These are phyloP conservation scores for Aspergillus cristatus DNA, from an alignment of 495 filamentous ascomycete species.

Conservation along the genomic window DNA sequence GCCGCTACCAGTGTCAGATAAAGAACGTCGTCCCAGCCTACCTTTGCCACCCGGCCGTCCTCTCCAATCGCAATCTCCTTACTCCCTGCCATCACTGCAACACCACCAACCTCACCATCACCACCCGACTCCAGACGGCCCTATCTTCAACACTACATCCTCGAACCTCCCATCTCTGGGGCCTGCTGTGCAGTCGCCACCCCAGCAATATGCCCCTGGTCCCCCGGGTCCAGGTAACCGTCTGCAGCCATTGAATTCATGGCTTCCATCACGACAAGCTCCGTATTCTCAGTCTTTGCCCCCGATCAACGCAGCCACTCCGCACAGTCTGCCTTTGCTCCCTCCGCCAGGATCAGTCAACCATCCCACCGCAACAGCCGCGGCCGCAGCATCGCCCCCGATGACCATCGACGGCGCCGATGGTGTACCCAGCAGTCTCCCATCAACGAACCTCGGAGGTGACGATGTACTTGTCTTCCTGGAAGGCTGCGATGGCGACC, in stretches of 20 bases:
- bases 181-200: slow-evolving; percentile 6
- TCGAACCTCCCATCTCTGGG: slow-evolving; percentile 28
- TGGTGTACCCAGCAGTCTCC: slow-evolving; percentile 15
- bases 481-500: slow-evolving; percentile 35
- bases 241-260: slow-evolving; percentile 34
- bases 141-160: slow-evolving; percentile 27
- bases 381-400: slow-evolving; percentile 24
- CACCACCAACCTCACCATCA: slow-evolving; percentile 40
- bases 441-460: slow-evolving; percentile 32
- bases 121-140: too few species aligned
- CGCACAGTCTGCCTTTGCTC: slow-evolving; percentile 23
- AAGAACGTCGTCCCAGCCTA: slow-evolving; percentile 37
- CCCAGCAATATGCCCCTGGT: slow-evolving; percentile 18
- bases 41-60: slow-evolving; percentile 29
- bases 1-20: slow-evolving; percentile 26
- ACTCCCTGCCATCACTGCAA: slow-evolving; percentile 33
- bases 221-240: slow-evolving; percentile 22
- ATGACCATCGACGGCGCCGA: slow-evolving; percentile 25
- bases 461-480: slow-evolving; percentile 41
- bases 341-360: slow-evolving; percentile 26
- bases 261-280: slow-evolving; percentile 26
- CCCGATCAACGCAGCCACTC: slow-evolving; percentile 27
- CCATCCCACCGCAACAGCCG: slow-evolving; percentile 22
- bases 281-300: slow-evolving; percentile 34
- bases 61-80: slow-evolving; percentile 32